phyloP scores from a whole-genome alignment of 352 stramenopile species.

The Phytophthora megakarya region DNA sequence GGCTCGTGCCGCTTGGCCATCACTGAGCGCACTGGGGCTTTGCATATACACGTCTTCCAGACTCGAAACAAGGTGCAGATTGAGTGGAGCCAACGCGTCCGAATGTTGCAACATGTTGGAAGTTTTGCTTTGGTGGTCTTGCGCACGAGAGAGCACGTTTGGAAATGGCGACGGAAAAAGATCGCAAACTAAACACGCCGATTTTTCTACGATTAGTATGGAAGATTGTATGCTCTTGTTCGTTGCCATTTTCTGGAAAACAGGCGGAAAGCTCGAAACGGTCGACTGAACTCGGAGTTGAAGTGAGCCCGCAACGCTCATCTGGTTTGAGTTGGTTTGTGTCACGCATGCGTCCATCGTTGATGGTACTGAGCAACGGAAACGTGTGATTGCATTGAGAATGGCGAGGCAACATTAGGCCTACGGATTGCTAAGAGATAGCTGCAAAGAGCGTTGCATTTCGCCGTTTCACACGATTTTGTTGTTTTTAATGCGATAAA shows the following conservation, averaged over 20 bases:
- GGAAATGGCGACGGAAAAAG: constrained; percentile 30
- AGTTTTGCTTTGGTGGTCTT: constrained; percentile 6
- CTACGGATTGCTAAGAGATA: not conserved
- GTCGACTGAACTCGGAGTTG: constrained; percentile 16
- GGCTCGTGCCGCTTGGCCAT: constrained; percentile 32
- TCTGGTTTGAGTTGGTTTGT: not conserved
- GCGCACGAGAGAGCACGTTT: constrained; percentile 21
- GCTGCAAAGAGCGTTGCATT: constrained; percentile 14
- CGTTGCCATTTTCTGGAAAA: constrained; percentile 15
- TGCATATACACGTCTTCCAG: constrained; percentile 48
- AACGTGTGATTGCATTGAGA: constrained; percentile 7
- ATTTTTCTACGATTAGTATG: constrained; percentile 18
- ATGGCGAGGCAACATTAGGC: not conserved
- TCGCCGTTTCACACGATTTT: constrained; percentile 10
- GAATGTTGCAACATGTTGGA: constrained; percentile 30
- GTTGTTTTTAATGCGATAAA: too few relatives aligned
- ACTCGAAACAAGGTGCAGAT: constrained; percentile 37
- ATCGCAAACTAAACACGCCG: constrained; percentile 32
- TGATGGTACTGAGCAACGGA: constrained; percentile 9
- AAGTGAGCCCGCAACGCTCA: constrained; percentile 6
- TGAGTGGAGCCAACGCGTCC: constrained; percentile 30
- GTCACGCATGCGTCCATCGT: constrained; percentile 5
- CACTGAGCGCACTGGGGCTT: constrained; percentile 19
- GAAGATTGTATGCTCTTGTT: constrained; percentile 18
- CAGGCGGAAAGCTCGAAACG: constrained; percentile 15